Conservation (phyloP, 768 basidiomycete species). For the Collybia nuda region DNA sequence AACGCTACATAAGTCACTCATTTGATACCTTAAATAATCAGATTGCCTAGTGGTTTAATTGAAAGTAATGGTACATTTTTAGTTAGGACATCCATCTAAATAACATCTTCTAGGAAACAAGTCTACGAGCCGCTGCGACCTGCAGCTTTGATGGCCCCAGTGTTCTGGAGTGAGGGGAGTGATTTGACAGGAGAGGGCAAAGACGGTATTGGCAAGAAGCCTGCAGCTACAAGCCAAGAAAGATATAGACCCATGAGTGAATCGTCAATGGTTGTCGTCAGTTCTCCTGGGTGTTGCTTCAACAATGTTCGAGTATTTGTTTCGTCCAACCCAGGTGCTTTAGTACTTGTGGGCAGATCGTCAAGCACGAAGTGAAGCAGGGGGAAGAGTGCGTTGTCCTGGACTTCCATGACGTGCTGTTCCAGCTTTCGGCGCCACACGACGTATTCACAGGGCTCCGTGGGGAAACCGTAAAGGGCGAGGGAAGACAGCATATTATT, state of each 20-base stretch:
- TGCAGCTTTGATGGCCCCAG: slow-evolving; percentile 54
- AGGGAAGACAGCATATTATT: slow-evolving; percentile 81
- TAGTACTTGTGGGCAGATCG: slow-evolving; percentile 95
- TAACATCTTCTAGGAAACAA: not conserved
- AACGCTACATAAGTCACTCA: too few species aligned
- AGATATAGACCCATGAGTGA: slow-evolving; percentile 84
- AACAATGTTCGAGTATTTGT: slow-evolving; percentile 74
- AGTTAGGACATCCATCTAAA: not conserved
- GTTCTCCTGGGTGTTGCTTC: slow-evolving; percentile 32
- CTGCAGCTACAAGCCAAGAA: slow-evolving; percentile 87
- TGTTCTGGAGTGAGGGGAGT: slow-evolving; percentile 47
- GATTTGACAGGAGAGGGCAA: slow-evolving; percentile 32
- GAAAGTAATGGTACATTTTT: slow-evolving; percentile 9
- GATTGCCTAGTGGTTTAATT: not conserved
- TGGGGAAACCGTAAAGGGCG: slow-evolving; percentile 75
- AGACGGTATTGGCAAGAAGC: slow-evolving; percentile 68
- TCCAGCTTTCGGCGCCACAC: slow-evolving; percentile 91
- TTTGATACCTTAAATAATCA: too few species aligned
- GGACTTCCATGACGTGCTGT: slow-evolving; percentile 89
- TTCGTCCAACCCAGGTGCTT: slow-evolving; percentile 89
- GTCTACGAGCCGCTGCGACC: slow-evolving; percentile 61
- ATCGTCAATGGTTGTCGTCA: slow-evolving; percentile 66
- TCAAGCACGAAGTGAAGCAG: slow-evolving; percentile 96
- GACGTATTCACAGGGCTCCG: slow-evolving; percentile 82
- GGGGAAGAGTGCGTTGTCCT: slow-evolving; percentile 97